phyloP scores from a whole-genome alignment of 768 basidiomycete species.

The Mycena metata region DNA sequence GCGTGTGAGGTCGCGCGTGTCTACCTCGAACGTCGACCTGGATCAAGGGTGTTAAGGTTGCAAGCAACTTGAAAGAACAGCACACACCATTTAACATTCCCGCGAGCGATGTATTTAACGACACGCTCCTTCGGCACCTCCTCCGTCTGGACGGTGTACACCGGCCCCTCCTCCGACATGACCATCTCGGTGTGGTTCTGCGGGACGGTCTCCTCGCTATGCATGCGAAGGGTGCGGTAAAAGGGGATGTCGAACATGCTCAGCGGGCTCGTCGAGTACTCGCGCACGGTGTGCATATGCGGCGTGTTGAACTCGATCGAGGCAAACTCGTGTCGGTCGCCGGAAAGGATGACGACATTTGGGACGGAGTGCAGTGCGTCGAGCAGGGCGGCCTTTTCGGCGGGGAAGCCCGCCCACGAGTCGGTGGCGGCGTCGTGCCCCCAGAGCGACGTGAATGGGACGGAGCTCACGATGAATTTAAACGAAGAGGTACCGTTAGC shows the following conservation, averaged over 20 bases:
- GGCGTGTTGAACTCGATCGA: constrained; percentile 68
- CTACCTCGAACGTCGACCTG: constrained; percentile 79
- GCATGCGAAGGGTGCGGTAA: constrained; percentile 62
- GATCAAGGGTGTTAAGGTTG: background rate
- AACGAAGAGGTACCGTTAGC: constrained; percentile 80
- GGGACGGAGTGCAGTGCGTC: constrained; percentile 73
- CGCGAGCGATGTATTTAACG: constrained; percentile 70
- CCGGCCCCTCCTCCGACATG: constrained; percentile 43
- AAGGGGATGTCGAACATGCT: constrained; percentile 80
- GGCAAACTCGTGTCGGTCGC: constrained; percentile 87
- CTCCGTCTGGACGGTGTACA: constrained; percentile 44
- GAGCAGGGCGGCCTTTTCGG: constrained; percentile 72
- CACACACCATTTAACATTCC: constrained; percentile 75
- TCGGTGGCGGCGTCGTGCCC: constrained; percentile 70
- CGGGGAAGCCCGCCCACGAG: constrained; percentile 76
- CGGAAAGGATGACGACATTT: constrained; percentile 78
- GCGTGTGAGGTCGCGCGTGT: constrained; percentile 65
- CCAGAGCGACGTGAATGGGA: constrained; percentile 84
- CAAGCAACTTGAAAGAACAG: background rate
- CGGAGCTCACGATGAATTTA: constrained; percentile 83
- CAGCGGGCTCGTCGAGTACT: constrained; percentile 79
- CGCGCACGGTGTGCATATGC: constrained; percentile 61
- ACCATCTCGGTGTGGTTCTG: constrained; percentile 48
- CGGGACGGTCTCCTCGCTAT: constrained; percentile 59
- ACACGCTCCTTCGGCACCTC: constrained; percentile 68